Evolutionary conservation across 2,329 filamentous ascomycete genomes (phyloP), one percentile per base, ranked within the genome.

Genomic region (Chaetoscypha palmicola): DNA sequence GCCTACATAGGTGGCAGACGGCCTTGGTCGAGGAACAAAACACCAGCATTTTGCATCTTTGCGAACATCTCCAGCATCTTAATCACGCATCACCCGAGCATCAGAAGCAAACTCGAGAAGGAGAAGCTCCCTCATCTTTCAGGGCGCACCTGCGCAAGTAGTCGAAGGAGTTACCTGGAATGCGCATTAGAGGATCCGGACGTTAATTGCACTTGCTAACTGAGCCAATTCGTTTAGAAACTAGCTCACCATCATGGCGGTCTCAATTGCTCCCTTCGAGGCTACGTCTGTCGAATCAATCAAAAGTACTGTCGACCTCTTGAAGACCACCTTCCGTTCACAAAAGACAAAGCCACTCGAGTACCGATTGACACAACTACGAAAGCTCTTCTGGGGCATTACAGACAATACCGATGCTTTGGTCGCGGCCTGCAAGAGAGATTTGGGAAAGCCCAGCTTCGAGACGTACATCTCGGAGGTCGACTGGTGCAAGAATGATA

Each of bases 311-410:
- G 76, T 81, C 60, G 70, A 76, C 45, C 74, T 68, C 5, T 68
- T 84, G 33, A 81, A 81, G 59, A 67, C 72, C 40, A 79, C 82
- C n/a, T 97, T 87, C 67, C 73, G 75, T 56, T 76, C 85, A 14
- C 81, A 89, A 64, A 85, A 83, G 68, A 96, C 90, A 33, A 88
- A 88, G 62, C 76, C 86, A 43, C 62, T 96, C 48, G 76, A 86
- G 58, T 97, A 84, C 69, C 81, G 92, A 51, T 72, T 90, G 51
- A 73, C 79, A 43, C 92, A 97, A 73, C 79, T 98, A 49, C 84
- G 90, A 57, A 91, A 89, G 74, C 81, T 97, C 45, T 97, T 95
- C 72, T 97, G 92, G 92, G 89, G 77, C 5, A 65, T 96, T 54
- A 80, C 80, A 53, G 91, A 97, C 70, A 82, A 86, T 62, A 74